phyloP scores from a whole-genome alignment of 106 monocot genomes.

The Phalaenopsis equestris region DNA sequence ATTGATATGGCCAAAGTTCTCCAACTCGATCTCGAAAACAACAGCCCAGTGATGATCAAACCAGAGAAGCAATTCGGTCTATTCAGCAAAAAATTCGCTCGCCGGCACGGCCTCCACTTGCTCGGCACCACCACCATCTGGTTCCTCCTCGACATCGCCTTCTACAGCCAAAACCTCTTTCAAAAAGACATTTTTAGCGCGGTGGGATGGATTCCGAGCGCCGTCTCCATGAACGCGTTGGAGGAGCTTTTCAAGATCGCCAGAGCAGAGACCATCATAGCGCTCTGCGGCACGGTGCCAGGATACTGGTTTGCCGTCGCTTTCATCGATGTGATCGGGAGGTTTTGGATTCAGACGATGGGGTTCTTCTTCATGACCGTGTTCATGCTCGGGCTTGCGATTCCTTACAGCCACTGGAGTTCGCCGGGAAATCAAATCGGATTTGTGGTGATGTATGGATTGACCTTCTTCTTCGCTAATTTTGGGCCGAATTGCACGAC shows the following conservation, averaged over 20 bases:
- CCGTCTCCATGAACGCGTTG: constrained; percentile 15
- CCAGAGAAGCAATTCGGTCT: constrained; percentile 4
- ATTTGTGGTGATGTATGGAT: too few relatives aligned
- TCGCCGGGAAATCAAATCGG: too few relatives aligned
- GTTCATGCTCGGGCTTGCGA: constrained; percentile 13
- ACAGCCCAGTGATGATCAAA: neutral
- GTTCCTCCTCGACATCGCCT: constrained; percentile 25
- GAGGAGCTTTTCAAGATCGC: constrained; percentile 23
- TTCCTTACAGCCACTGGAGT: constrained; percentile 9
- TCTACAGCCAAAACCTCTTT: constrained; percentile 20
- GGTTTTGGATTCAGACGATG: constrained; percentile 14
- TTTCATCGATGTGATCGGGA: constrained; percentile 8
- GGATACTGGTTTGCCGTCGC: constrained; percentile 28
- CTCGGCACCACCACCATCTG: constrained; percentile 15
- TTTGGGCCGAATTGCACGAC: too few relatives aligned
- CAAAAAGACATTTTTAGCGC: constrained; percentile 17
- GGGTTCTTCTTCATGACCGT: constrained; percentile 20
- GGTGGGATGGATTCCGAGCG: constrained; percentile 14
- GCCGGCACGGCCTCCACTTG: constrained; percentile 15
- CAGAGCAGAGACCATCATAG: constrained; percentile 13
- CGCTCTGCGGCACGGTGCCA: constrained; percentile 22
- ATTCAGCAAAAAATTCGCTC: constrained; percentile 11
- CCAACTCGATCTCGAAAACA: neutral
- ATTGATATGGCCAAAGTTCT: constrained; percentile 20
- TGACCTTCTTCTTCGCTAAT: too few relatives aligned